These are phyloP conservation scores for Apiotrichum montevideense DNA, from an alignment of 1,284 basidiomycete species.

Conservation along the genomic window DNA sequence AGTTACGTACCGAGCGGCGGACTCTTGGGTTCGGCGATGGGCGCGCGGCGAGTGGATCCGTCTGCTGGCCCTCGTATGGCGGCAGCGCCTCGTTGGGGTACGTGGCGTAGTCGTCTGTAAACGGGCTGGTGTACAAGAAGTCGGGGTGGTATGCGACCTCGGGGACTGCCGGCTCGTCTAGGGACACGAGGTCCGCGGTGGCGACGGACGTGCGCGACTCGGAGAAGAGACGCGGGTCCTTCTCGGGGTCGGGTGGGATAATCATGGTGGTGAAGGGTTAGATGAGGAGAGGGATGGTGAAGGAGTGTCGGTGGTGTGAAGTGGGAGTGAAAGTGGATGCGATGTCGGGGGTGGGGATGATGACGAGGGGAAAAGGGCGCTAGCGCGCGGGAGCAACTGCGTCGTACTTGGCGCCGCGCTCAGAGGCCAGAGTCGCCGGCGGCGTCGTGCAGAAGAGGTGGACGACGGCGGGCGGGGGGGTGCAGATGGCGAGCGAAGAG, in stretches of 20 bases:
- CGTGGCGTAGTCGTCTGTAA: constrained; percentile 16
- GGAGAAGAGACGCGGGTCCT: constrained; percentile 40
- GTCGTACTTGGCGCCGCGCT: too few species aligned
- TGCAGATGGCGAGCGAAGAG: too few species aligned
- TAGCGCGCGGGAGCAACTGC: too few species aligned
- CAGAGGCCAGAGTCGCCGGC: too few species aligned
- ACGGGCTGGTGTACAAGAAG: constrained; percentile 10
- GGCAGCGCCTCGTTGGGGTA: constrained; percentile 31
- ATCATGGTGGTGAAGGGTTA: constrained; percentile 31
- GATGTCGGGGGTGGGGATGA: too few species aligned
- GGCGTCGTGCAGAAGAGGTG: too few species aligned
- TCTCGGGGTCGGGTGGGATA: constrained; percentile 47
- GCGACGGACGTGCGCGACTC: constrained; percentile 7
- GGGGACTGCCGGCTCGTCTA: constrained; percentile 12
- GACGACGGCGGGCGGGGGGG: too few species aligned
- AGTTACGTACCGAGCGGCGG: neutral
- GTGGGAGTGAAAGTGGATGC: too few species aligned
- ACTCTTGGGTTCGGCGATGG: too few species aligned
- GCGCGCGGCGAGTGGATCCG: neutral
- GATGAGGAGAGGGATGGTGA: too few species aligned
- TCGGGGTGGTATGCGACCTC: constrained; percentile 16
- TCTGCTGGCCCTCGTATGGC: constrained; percentile 30
- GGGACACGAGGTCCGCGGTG: constrained; percentile 3
- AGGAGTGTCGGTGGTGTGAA: too few species aligned
- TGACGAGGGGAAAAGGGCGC: too few species aligned